Base-by-base conservation (phyloP, 306 rosid species). In the Cicer chorassanicum region DNA sequence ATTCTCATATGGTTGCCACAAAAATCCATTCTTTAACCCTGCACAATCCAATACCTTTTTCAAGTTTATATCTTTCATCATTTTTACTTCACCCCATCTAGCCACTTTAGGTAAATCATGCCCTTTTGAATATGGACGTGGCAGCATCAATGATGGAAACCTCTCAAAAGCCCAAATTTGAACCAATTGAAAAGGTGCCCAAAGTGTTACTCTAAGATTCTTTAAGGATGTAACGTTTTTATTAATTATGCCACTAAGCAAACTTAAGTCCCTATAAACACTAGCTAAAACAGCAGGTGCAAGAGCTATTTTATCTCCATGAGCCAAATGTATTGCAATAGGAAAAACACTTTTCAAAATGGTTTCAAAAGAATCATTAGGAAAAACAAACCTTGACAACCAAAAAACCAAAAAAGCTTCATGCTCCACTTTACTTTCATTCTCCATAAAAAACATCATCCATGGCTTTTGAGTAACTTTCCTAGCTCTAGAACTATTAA, bases 131-230 rank as follows among this genome's bases (percentile, higher is more conserved):
- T 62, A 49, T 6, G 65, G 43, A 1, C 12, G 44, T 11, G 72
- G 72, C 7, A 0, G 34, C 34, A 63, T 43, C 15, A 84, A 43
- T 6, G 54, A 1, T 9, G 76, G 82, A 57, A 91, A 87, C 61
- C 88, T 85, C 82, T 87, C 97, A 36, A 67, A 80, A 39, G 83
- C 86, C 94, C 92, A 91, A 1, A 86, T 18, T 64, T 78, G 87
- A 6, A 86, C 81, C n/a, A 89, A 8, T 24, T 85, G 86, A 65
- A 89, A 81, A 13, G 87, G 89, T 1, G 85, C 81, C 74, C 82
- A 67, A 0, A 87, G 34, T 0, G 57, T 60, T 36, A 14, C 40
- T 3, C 7, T 18, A 0, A 15, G 11, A 40, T 11, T 9, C 11
- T 3, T 6, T 9, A 59, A 24, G 2, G 3, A 9, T n/a, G 61